Percentiles rank a stretch among this genome's conserved stretches.
Conservation (phyloP, 108 stramenopile genomes). For the Stephanodiscus minutulus region DNA sequence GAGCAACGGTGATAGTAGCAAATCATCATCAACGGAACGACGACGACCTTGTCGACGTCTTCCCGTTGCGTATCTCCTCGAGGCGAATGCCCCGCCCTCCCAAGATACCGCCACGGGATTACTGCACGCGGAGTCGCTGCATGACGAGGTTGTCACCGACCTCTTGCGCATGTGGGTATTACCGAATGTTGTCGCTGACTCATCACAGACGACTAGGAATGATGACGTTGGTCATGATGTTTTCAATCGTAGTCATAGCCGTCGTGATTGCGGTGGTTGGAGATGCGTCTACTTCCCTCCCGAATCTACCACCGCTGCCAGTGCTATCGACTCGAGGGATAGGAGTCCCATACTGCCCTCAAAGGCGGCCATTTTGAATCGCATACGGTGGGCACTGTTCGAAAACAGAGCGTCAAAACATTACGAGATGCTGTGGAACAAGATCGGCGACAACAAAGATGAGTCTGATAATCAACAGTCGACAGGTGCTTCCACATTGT, state of each 20-base stretch:
- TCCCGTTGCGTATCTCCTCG: conserved; percentile 75
- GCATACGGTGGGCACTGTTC: conserved; percentile 81
- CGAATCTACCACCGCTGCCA: neutral
- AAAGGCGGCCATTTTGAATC: conserved; percentile 78
- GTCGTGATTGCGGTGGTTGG: conserved; percentile 60
- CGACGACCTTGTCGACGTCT: neutral
- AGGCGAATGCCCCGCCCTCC: conserved; percentile 87
- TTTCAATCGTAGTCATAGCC: neutral
- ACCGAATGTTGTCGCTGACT: conserved; percentile 37
- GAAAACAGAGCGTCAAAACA: conserved; percentile 56
- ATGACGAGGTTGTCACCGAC: conserved; percentile 80
- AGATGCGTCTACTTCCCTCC: conserved; percentile 50
- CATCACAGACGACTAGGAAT: neutral
- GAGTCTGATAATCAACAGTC: neutral
- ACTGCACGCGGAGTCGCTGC: conserved; percentile 73
- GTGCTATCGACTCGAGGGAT: neutral
- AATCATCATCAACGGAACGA: neutral
- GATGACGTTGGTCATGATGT: neutral
- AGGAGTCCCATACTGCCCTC: conserved; percentile 60
- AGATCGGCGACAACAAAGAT: neutral
- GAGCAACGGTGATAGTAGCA: neutral
- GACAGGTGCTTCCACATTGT: neutral
- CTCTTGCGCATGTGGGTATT: conserved; percentile 75
- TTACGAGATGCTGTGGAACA: conserved; percentile 11
- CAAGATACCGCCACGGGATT: conserved; percentile 88